Percentiles rank a stretch among this genome's conserved stretches.
These are phyloP conservation scores for Penicillium sp. DNA, from an alignment of 2,329 filamentous ascomycete genomes.

Conservation along the genomic window DNA sequence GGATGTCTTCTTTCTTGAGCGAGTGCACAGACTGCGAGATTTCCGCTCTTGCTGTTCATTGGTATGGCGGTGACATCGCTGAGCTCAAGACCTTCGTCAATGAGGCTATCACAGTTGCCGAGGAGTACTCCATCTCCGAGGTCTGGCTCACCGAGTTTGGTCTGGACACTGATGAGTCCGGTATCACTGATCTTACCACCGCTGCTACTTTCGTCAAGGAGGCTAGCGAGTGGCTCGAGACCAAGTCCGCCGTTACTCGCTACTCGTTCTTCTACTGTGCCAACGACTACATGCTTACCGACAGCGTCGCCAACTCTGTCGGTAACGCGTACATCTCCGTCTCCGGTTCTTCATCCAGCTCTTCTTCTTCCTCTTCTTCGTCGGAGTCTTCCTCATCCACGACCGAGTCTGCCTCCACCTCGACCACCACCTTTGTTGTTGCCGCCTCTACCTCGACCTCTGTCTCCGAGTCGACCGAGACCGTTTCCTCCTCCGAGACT, in stretches of 20 bases:
- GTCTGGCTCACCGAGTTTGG: constrained; percentile 51
- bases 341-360: not conserved
- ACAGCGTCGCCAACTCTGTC: constrained; percentile 25
- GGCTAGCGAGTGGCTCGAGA: constrained; percentile 42
- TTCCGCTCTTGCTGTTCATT: constrained; percentile 46
- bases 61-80: constrained; percentile 37
- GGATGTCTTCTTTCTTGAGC: constrained; percentile 35
- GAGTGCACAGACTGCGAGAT: constrained; percentile 41
- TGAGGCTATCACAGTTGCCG: constrained; percentile 35
- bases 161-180: constrained; percentile 29
- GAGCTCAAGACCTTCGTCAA: constrained; percentile 41
- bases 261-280: constrained; percentile 46
- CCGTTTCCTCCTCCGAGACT: not conserved
- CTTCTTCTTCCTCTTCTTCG: not conserved
- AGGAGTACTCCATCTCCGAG: constrained; percentile 34
- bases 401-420: not conserved
- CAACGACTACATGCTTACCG: constrained; percentile 34
- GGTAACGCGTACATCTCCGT: constrained; percentile 31
- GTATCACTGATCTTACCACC: constrained; percentile 20
- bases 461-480: not conserved
- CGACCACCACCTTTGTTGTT: not conserved
- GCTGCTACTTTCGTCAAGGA: constrained; percentile 37
- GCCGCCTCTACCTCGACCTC: not conserved
- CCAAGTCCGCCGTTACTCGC: constrained; percentile 36
- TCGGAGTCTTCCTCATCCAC: not conserved